A percentile compares a stretch with the other conserved stretches of the same genome.
These are phyloP conservation scores for Leccinum subgranulosum DNA, from an alignment of 768 basidiomycete genomes.

Conservation along the genomic window DNA sequence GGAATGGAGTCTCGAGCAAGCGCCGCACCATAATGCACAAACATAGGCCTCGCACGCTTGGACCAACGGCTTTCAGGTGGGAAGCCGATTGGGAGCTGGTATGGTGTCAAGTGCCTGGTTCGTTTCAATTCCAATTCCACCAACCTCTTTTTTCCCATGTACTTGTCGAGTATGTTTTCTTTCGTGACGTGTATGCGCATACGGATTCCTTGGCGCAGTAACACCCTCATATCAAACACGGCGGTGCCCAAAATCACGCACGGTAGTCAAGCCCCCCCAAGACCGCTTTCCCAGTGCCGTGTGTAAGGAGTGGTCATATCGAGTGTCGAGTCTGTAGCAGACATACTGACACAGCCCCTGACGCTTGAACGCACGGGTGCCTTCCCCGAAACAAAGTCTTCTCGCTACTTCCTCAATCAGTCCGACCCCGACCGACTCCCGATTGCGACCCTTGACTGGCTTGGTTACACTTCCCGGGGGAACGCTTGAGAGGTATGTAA, in stretches of 20 bases:
- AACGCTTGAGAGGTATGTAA: background rate
- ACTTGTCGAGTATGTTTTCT: conserved; percentile 9
- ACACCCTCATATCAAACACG: background rate
- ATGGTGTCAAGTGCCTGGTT: conserved; percentile 30
- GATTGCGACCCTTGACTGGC: conserved; percentile 1
- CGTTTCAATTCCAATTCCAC: conserved; percentile 10
- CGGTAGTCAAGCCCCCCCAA: background rate
- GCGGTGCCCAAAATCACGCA: background rate
- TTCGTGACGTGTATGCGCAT: conserved; percentile 9
- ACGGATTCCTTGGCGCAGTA: background rate
- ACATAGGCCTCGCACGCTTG: conserved; percentile 99
- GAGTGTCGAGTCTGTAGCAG: background rate
- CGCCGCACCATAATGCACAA: conserved; percentile 65
- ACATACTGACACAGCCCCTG: conserved; percentile 13
- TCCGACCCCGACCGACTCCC: conserved; percentile 11
- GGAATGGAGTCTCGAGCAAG: conserved; percentile 17
- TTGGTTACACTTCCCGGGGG: background rate
- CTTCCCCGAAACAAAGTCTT: conserved; percentile 16
- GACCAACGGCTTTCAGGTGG: conserved; percentile 78
- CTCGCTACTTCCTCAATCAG: conserved; percentile 20
- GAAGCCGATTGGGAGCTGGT: conserved; percentile 92
- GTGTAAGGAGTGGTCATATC: too few relatives aligned
- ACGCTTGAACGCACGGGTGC: conserved; percentile 10
- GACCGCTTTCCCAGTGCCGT: conserved; percentile 6
- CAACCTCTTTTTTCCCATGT: conserved; percentile 19